Evolutionary conservation across 306 rosid species (phyloP).

Genomic region (Carpinus fangiana): DNA sequence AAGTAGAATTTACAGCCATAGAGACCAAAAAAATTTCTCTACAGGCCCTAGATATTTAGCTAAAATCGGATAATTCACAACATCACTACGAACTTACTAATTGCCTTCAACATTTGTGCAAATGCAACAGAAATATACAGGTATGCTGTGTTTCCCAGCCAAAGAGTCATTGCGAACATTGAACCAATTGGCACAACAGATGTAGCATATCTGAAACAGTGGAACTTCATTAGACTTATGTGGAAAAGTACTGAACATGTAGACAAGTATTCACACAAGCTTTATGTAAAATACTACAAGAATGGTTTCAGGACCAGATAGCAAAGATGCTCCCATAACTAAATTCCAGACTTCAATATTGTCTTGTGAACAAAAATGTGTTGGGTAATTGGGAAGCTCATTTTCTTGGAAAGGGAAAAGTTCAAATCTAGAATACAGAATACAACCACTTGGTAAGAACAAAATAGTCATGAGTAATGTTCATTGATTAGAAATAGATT

Average conservation of each 20-base stretch:
- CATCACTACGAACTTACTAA: slow-evolving; percentile 65
- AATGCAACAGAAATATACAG: slow-evolving; percentile 95
- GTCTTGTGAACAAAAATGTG: neutral
- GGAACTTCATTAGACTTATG: slow-evolving; percentile 32
- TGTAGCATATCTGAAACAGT: slow-evolving; percentile 69
- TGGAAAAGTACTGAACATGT: slow-evolving; percentile 16
- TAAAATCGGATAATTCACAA: slow-evolving; percentile 16
- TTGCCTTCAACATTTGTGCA: slow-evolving; percentile 98
- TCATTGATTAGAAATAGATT: neutral
- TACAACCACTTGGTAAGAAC: too few relatives aligned
- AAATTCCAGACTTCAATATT: neutral
- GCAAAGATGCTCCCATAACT: neutral
- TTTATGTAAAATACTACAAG: slow-evolving; percentile 2
- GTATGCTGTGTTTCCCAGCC: slow-evolving; percentile 99
- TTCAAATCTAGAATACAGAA: too few relatives aligned
- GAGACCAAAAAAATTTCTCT: slow-evolving; percentile 21
- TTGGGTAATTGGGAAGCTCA: too few relatives aligned
- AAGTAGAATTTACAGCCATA: slow-evolving; percentile 8
- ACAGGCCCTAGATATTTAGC: slow-evolving; percentile 26
- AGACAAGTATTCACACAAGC: neutral
- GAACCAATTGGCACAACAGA: slow-evolving; percentile 98
- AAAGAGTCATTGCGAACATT: slow-evolving; percentile 98
- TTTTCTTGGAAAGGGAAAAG: too few relatives aligned
- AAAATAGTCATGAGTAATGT: too few relatives aligned
- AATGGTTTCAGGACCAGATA: neutral